Percentiles rank a stretch among this genome's conserved stretches.
These are phyloP conservation scores for Tulasnella sp. DNA, from an alignment of 768 basidiomycete species.

Conservation along the genomic window DNA sequence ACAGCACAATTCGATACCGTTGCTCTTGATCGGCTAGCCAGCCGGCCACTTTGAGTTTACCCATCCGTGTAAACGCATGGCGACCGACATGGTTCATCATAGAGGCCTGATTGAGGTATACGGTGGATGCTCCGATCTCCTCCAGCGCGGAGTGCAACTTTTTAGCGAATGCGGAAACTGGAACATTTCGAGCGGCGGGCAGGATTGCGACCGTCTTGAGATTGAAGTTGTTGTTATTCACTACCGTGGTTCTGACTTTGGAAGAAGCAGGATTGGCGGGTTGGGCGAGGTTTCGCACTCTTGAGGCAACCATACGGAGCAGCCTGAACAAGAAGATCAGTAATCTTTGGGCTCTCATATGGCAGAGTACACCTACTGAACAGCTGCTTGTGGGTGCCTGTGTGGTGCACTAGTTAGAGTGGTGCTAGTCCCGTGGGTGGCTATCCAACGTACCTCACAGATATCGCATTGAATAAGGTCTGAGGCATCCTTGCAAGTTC, in stretches of 20 bases:
- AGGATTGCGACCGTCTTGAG: constrained; percentile 93
- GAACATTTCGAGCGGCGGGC: constrained; percentile 84
- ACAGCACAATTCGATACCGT: constrained; percentile 88
- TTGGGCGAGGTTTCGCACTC: constrained; percentile 80
- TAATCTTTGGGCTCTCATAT: background rate
- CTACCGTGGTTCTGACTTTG: constrained; percentile 47
- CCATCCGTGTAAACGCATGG: constrained; percentile 95
- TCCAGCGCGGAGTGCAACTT: constrained; percentile 89
- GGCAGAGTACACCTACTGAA: constrained; percentile 58
- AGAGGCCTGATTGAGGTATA: constrained; percentile 91
- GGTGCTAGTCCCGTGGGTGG: background rate
- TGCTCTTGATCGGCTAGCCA: constrained; percentile 98
- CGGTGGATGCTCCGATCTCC: constrained; percentile 89
- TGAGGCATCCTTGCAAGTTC: constrained; percentile 97
- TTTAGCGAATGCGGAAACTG: constrained; percentile 85
- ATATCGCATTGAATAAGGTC: constrained; percentile 97
- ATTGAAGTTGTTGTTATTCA: constrained; percentile 72
- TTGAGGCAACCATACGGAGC: constrained; percentile 86
- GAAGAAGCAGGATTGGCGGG: constrained; percentile 44
- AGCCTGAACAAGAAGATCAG: constrained; percentile 51
- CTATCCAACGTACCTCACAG: constrained; percentile 59
- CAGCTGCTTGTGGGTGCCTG: constrained; percentile 83
- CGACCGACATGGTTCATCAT: constrained; percentile 89
- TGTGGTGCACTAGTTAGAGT: background rate
- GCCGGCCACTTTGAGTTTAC: constrained; percentile 90